Evolutionary conservation across 75 land plant species (phyloP).

Genomic region (Chamaecyparis obtusa): DNA sequence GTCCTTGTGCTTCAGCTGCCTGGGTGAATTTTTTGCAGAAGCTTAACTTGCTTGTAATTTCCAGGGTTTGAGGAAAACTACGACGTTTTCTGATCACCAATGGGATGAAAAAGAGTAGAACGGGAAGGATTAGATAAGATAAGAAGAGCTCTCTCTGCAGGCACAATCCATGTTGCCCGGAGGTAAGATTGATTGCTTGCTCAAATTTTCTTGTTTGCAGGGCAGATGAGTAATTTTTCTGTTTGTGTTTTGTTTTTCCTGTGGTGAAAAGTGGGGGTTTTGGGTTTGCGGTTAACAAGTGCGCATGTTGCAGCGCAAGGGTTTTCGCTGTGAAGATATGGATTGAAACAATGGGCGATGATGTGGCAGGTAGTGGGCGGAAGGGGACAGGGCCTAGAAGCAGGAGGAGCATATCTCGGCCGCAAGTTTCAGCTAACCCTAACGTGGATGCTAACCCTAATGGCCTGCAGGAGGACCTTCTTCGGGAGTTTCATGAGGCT

Average conservation of each 20-base stretch:
- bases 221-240: background rate
- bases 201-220: background rate
- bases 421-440: background rate
- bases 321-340: background rate
- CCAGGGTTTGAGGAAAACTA: background rate
- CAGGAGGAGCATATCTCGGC: background rate
- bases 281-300: background rate
- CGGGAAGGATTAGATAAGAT: background rate
- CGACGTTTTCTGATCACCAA: background rate
- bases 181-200: background rate
- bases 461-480: slow-evolving; percentile 2
- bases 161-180: slow-evolving; percentile 7
- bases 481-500: slow-evolving; percentile 9
- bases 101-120: background rate
- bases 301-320: background rate
- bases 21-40: background rate
- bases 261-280: background rate
- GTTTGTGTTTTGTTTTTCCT: background rate
- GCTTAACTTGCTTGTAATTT: background rate
- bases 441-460: background rate
- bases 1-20: slow-evolving; percentile 5
- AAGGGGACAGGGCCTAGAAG: slow-evolving; percentile 2
- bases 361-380: background rate
- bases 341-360: slow-evolving; percentile 2
- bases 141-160: background rate